These are phyloP conservation scores for Krasilnikovozyma curviuscula DNA, from an alignment of 768 basidiomycete genomes.

Conservation along the genomic window DNA sequence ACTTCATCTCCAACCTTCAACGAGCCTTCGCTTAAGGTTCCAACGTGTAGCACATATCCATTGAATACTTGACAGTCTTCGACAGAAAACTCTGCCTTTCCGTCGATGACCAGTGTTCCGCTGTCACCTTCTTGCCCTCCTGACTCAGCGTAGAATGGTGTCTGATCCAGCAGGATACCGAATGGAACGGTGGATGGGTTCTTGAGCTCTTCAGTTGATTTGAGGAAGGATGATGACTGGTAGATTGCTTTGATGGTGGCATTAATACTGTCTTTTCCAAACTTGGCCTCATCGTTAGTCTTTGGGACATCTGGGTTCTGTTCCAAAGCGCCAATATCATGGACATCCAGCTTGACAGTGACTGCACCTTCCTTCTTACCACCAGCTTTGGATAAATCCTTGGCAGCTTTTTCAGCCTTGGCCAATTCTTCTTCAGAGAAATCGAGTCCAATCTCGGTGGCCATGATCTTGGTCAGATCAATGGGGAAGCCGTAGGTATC, in stretches of 20 bases:
- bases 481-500: slow-evolving; percentile 98
- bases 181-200: slow-evolving; percentile 43
- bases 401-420: slow-evolving; percentile 65
- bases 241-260: slow-evolving; percentile 69
- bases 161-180: slow-evolving; percentile 73
- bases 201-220: slow-evolving; percentile 33
- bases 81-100: slow-evolving; percentile 77
- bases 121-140: slow-evolving; percentile 97
- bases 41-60: slow-evolving; percentile 88
- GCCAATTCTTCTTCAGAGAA: slow-evolving; percentile 81
- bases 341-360: slow-evolving; percentile 74
- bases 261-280: slow-evolving; percentile 60
- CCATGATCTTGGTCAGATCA: slow-evolving; percentile 91
- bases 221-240: slow-evolving; percentile 52
- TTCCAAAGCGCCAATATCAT: slow-evolving; percentile 75
- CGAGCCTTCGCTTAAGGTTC: slow-evolving; percentile 69
- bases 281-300: slow-evolving; percentile 84
- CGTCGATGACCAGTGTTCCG: slow-evolving; percentile 83
- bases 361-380: slow-evolving; percentile 44
- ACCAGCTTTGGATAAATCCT: slow-evolving; percentile 74
- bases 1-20: slow-evolving; percentile 62
- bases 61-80: slow-evolving; percentile 82
- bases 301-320: slow-evolving; percentile 57
- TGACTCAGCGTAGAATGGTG: slow-evolving; percentile 91
- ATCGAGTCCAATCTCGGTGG: slow-evolving; percentile 66